These are phyloP conservation scores for Raphanus sativus DNA, from an alignment of 345 rosid species.

Conservation along the genomic window DNA sequence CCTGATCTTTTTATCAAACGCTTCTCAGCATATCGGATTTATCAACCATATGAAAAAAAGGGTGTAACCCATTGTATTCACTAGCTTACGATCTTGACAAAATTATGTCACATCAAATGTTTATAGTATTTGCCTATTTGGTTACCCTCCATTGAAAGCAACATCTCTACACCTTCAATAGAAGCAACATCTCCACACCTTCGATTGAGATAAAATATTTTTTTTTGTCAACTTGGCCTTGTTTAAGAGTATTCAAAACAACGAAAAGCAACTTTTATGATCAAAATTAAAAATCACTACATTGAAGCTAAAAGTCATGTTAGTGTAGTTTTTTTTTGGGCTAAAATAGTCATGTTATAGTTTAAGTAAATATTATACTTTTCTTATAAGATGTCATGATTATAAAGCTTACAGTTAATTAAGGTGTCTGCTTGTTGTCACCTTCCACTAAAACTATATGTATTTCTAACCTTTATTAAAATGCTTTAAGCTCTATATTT, in stretches of 20 bases:
- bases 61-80: neutral
- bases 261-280: neutral
- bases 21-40: neutral
- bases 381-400: neutral
- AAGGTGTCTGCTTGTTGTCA: conserved; percentile 20
- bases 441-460: neutral
- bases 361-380: neutral
- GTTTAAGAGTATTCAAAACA: neutral
- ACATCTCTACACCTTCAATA: neutral
- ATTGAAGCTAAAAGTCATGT: neutral
- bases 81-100: neutral
- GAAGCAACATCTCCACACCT: neutral
- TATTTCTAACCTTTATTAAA: neutral
- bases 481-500: conserved; percentile 8
- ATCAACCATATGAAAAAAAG: neutral
- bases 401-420: neutral
- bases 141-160: neutral
- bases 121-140: too few relatives aligned
- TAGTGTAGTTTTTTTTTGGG: neutral
- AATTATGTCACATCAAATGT: neutral
- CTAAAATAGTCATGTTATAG: neutral
- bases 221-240: neutral
- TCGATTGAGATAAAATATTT: neutral
- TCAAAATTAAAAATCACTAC: neutral
- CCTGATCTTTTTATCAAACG: neutral